A percentile compares a stretch with the other conserved stretches of the same genome.
phyloP scores from a whole-genome alignment of 2,329 filamentous ascomycete genomes.

The Cryphonectria nitschkei region DNA sequence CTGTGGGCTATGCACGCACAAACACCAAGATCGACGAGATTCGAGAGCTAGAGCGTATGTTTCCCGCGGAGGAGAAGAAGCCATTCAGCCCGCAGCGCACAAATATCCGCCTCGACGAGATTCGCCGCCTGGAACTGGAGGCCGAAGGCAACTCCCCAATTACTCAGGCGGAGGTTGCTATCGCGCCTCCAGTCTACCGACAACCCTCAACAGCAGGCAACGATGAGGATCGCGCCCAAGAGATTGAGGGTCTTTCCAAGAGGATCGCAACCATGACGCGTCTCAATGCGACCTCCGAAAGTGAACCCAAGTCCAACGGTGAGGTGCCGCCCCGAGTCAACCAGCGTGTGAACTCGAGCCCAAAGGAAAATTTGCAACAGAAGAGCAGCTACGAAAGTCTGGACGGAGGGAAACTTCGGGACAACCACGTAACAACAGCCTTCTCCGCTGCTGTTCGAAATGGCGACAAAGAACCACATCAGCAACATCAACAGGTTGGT shows the following conservation, averaged over 20 bases:
- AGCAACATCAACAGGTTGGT: slow-evolving; percentile 15
- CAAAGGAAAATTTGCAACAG: slow-evolving; percentile 25
- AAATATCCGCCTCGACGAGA: slow-evolving; percentile 28
- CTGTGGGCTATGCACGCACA: slow-evolving; percentile 45
- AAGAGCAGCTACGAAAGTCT: slow-evolving; percentile 16
- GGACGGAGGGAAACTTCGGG: slow-evolving; percentile 41
- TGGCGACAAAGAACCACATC: slow-evolving; percentile 12
- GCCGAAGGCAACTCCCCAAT: slow-evolving; percentile 17
- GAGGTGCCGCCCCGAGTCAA: slow-evolving; percentile 30
- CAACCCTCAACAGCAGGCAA: neutral
- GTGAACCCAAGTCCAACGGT: slow-evolving; percentile 37
- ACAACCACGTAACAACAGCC: slow-evolving; percentile 47
- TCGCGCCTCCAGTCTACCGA: neutral
- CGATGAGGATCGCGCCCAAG: slow-evolving; percentile 38
- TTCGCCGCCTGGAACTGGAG: slow-evolving; percentile 29
- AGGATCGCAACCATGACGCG: slow-evolving; percentile 52
- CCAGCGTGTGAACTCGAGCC: slow-evolving; percentile 24
- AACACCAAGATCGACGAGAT: slow-evolving; percentile 43
- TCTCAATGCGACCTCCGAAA: slow-evolving; percentile 49
- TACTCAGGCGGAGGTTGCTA: slow-evolving; percentile 8
- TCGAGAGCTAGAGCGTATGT: slow-evolving; percentile 37
- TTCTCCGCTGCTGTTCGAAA: slow-evolving; percentile 36
- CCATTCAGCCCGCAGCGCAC: slow-evolving; percentile 23
- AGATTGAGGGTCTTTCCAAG: slow-evolving; percentile 48
- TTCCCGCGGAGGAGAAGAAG: slow-evolving; percentile 8